Conservation (phyloP, 139 green algal species). For the Haematococcus lacustris region DNA sequence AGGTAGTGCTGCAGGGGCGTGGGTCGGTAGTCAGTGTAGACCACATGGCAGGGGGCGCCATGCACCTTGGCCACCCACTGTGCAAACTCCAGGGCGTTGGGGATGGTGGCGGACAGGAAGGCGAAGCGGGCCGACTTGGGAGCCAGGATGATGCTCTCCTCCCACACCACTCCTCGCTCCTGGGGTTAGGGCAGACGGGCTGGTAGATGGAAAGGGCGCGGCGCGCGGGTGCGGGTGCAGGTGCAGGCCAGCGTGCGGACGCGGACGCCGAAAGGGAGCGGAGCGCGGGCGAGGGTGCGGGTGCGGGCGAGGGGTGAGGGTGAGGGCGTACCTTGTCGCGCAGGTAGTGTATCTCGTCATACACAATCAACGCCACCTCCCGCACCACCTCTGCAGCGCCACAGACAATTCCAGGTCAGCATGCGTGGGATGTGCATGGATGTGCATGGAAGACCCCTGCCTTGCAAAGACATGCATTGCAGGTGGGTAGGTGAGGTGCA, state of each 20-base stretch:
- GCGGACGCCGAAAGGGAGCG: no score
- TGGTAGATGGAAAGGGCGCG: no score
- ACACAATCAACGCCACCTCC: conserved; percentile 87
- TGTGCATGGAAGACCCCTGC: no score
- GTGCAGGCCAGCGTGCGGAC: no score
- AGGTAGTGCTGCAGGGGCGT: conserved; percentile 93
- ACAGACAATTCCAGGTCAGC: no score
- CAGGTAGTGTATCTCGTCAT: conserved; percentile 98
- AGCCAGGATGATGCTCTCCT: conserved; percentile 95
- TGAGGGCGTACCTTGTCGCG: conserved; percentile 70
- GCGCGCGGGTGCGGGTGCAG: no score
- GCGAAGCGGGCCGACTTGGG: conserved; percentile 54
- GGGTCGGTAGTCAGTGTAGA: conserved; percentile 91
- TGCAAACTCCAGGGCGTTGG: conserved; percentile 92
- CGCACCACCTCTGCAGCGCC: conserved; percentile 78
- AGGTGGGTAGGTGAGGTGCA: no score
- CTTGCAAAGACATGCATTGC: no score
- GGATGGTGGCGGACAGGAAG: conserved; percentile 94
- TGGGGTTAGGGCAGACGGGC: no score
- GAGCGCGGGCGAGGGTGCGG: no score
- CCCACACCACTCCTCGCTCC: conserved; percentile 97
- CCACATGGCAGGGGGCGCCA: conserved; percentile 82
- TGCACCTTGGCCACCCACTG: conserved; percentile 82
- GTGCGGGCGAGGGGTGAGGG: no score
- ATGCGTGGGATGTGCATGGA: no score